Percentiles rank a stretch among this genome's conserved stretches.
phyloP scores from a whole-genome alignment of 2,329 filamentous ascomycete species.

The Aureobasidium pullulans region DNA sequence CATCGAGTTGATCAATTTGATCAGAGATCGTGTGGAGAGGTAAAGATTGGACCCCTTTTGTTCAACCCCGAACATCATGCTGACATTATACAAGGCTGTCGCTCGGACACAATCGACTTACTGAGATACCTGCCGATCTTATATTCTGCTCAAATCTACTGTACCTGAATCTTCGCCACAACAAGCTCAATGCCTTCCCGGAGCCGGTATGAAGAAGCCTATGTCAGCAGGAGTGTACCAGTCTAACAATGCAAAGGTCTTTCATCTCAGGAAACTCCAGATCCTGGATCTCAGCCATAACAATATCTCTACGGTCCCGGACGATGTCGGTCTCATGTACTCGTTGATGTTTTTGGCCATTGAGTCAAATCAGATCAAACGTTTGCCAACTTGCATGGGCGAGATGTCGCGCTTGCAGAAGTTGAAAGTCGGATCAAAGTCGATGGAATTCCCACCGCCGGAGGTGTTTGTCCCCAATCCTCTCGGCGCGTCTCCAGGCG shows the following conservation, averaged over 20 bases:
- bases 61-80: slow-evolving; percentile 8
- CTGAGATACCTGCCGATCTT: slow-evolving; percentile 62
- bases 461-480: slow-evolving; percentile 35
- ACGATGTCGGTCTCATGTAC: slow-evolving; percentile 70
- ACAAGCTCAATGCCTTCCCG: slow-evolving; percentile 62
- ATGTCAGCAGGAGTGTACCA: background rate
- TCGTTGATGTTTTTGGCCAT: slow-evolving; percentile 86
- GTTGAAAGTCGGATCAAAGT: slow-evolving; percentile 84
- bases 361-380: slow-evolving; percentile 77
- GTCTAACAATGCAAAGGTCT: slow-evolving; percentile 54
- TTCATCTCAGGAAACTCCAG: slow-evolving; percentile 77
- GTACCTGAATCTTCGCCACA: slow-evolving; percentile 74
- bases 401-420: slow-evolving; percentile 87
- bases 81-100: slow-evolving; percentile 52
- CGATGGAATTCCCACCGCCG: slow-evolving; percentile 64
- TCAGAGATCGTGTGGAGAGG: slow-evolving; percentile 68
- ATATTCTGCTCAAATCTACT: slow-evolving; percentile 69
- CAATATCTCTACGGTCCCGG: slow-evolving; percentile 68
- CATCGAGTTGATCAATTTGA: slow-evolving; percentile 66
- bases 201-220: slow-evolving; percentile 46
- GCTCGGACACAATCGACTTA: slow-evolving; percentile 70
- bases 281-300: slow-evolving; percentile 91
- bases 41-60: slow-evolving; percentile 26
- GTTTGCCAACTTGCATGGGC: slow-evolving; percentile 73
- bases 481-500: slow-evolving; percentile 25